Evolutionary conservation across 2,329 filamentous ascomycete species (phyloP).

Genomic region (Colletotrichum sojae): DNA sequence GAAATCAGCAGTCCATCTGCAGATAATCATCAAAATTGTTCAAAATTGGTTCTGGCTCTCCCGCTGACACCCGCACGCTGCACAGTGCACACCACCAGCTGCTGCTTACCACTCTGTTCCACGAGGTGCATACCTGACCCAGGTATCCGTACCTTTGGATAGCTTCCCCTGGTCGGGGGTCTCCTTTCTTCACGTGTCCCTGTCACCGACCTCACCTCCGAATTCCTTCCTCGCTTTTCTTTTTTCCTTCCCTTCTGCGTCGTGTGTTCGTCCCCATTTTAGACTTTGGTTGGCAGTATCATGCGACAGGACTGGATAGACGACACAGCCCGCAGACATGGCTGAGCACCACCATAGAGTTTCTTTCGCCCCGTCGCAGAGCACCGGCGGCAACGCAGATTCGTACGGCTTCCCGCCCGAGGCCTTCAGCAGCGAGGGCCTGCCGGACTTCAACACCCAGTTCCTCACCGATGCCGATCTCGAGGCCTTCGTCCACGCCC

Average conservation of each 20-base stretch:
- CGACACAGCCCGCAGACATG: conserved; percentile 40
- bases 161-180: neutral
- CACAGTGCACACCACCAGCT: neutral
- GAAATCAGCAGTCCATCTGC: conserved; percentile 1
- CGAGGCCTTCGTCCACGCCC: conserved; percentile 82
- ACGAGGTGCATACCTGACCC: too few relatives aligned
- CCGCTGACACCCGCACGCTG: neutral
- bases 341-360: conserved; percentile 40
- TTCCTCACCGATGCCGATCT: conserved; percentile 83
- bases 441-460: conserved; percentile 86
- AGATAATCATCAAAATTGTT: neutral
- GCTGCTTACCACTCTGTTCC: neutral
- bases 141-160: too few relatives aligned
- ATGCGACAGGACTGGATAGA: conserved; percentile 30
- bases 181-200: neutral
- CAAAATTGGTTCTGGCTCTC: neutral
- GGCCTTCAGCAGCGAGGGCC: conserved; percentile 75
- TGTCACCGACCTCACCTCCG: neutral
- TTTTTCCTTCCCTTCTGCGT: neutral
- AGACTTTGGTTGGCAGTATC: conserved; percentile 26
- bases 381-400: conserved; percentile 37
- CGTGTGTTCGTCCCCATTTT: neutral
- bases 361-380: conserved; percentile 44
- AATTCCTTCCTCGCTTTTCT: neutral
- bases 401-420: conserved; percentile 72